Percentiles rank a stretch among this genome's conserved stretches.
Evolutionary conservation across 2,329 filamentous ascomycete species (phyloP).

Genomic region (Exophiala phaeomuriformis): DNA sequence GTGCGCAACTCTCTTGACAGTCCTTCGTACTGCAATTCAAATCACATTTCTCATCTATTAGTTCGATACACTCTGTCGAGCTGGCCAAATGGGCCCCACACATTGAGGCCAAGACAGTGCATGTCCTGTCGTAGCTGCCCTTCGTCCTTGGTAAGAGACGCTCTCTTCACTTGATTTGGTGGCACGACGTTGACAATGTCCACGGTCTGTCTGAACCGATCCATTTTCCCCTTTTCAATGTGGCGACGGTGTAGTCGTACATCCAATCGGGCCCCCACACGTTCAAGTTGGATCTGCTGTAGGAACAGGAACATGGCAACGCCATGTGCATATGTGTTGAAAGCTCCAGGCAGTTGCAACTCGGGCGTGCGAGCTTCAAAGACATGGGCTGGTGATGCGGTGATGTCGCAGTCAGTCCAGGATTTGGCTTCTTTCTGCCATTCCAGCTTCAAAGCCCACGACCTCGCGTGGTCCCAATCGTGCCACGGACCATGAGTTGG

Average conservation of each 20-base stretch:
- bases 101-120: not conserved
- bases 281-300: not conserved
- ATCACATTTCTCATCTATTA: too few species aligned
- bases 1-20: too few species aligned
- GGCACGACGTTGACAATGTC: not conserved
- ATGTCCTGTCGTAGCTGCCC: not conserved
- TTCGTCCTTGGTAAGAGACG: not conserved
- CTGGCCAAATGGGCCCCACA: not conserved
- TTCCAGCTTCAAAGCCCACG: conserved; percentile 1
- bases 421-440: not conserved
- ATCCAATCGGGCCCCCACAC: not conserved
- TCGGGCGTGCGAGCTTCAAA: not conserved
- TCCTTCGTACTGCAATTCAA: too few species aligned
- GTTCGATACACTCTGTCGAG: not conserved
- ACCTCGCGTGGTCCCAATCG: not conserved
- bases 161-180: not conserved
- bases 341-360: not conserved
- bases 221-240: not conserved
- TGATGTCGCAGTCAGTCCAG: not conserved
- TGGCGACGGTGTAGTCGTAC: not conserved
- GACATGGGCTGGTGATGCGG: not conserved
- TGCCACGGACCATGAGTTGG: not conserved
- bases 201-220: not conserved
- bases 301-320: not conserved
- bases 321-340: not conserved